phyloP scores from a whole-genome alignment of 1,284 basidiomycete genomes.

The Apiotrichum montevideense region DNA sequence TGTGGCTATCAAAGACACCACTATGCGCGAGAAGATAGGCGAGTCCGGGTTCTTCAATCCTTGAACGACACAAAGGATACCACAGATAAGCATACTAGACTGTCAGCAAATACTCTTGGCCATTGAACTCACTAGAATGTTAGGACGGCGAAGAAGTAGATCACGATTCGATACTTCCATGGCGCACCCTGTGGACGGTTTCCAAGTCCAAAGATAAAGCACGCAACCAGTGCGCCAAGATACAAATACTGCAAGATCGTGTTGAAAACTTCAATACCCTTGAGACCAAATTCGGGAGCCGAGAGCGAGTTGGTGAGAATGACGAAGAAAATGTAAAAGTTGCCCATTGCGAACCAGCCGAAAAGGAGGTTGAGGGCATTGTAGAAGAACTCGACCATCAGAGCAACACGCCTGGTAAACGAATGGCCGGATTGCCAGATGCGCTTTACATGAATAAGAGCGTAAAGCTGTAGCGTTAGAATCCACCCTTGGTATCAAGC shows the following conservation, averaged over 20 bases:
- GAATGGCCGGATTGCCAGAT: slow-evolving; percentile 81
- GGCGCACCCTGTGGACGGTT: slow-evolving; percentile 82
- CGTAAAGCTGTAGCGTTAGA: slow-evolving; percentile 31
- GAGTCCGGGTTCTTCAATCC: slow-evolving; percentile 58
- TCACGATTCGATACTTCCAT: slow-evolving; percentile 77
- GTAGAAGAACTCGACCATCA: slow-evolving; percentile 79
- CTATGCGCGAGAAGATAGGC: slow-evolving; percentile 63
- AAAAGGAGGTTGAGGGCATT: slow-evolving; percentile 83
- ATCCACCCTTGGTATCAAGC: not conserved
- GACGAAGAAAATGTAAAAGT: slow-evolving; percentile 92
- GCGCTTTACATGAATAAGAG: slow-evolving; percentile 64
- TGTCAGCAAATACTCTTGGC: not conserved
- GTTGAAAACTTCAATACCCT: slow-evolving; percentile 13
- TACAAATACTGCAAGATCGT: slow-evolving; percentile 63
- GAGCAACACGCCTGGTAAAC: slow-evolving; percentile 61
- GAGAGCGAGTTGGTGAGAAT: slow-evolving; percentile 86
- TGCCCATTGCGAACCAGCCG: slow-evolving; percentile 85
- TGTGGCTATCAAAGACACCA: slow-evolving; percentile 77
- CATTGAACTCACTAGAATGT: slow-evolving; percentile 59
- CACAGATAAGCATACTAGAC: slow-evolving; percentile 52
- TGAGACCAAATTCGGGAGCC: slow-evolving; percentile 61
- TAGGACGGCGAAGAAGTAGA: slow-evolving; percentile 67
- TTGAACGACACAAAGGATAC: slow-evolving; percentile 65
- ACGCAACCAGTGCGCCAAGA: slow-evolving; percentile 73
- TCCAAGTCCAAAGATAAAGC: slow-evolving; percentile 94